Base-by-base conservation (phyloP, 495 filamentous ascomycete genomes). In the Halenospora varia region DNA sequence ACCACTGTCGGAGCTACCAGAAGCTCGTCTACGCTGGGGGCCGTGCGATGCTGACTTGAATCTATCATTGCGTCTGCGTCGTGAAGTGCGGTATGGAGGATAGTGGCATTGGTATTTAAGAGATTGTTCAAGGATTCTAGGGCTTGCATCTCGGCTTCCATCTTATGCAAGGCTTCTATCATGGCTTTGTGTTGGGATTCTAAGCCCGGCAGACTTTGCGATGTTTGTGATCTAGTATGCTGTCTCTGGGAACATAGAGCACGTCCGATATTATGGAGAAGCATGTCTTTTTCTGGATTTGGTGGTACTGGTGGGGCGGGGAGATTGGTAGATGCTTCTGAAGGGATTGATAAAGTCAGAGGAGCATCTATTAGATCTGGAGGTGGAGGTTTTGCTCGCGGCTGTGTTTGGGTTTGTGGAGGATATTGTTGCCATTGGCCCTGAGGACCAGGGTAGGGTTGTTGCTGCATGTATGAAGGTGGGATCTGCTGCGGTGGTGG, bases 1-100 rank as follows among this genome's bases (percentile, higher is more conserved):
- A 96, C 92, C 2, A 97, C 88, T 0, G 92, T 96, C 1, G 92
- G 90, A 4, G 92, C 92, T n/a, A 97, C 90, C 10, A 98, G 77
- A 26, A 97, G 77, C 25, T 95, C 89, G 73, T 98, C 94, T 47
- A 97, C 86, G 51, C 69, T 74, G 6, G 78, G 78, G 25, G 73
- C 71, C 8, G 56, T 66, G 3, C 76, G 73, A 24, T 73, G 68
- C 18, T 72, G 70, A 2, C 84, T 84, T 35, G 82, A 77, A 24
- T 82, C 79, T 48, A 97, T 89, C 17, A 93, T 86, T 13, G 72
- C 75, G 67, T 97, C 92, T 2, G 94, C 93, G 46, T 87, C 85
- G 35, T 79, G 79, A 51, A 97, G 82, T 0, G 85, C 83, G 47
- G 87, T 82, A 55, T 87, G 88, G 6, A 97, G 75, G 60, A 92